These are phyloP conservation scores for Brassica balearica DNA, from an alignment of 441 rosid species.

Conservation along the genomic window DNA sequence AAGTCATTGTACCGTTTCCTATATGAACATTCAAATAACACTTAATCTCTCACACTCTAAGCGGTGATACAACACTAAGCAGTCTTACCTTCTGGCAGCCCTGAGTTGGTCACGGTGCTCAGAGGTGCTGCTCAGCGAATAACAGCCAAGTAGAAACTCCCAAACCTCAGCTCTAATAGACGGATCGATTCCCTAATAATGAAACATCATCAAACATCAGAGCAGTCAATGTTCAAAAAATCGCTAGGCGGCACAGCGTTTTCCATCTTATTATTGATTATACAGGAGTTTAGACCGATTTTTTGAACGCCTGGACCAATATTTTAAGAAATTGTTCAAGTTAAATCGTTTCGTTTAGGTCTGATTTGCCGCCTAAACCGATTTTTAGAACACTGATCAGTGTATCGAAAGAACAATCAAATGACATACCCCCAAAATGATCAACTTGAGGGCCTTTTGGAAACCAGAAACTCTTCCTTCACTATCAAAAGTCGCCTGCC, in stretches of 20 bases:
- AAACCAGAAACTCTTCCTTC: conserved; percentile 87
- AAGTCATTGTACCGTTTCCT: conserved; percentile 80
- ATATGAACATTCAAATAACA: conserved; percentile 40
- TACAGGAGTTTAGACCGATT: too few relatives aligned
- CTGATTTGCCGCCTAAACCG: too few relatives aligned
- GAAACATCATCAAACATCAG: conserved; percentile 20
- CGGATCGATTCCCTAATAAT: conserved; percentile 87
- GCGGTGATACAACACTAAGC: background rate
- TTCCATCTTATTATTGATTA: too few relatives aligned
- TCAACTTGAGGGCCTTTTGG: conserved; percentile 79
- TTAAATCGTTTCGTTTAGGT: too few relatives aligned
- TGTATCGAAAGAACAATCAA: conserved; percentile 12
- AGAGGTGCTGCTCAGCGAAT: conserved; percentile 78
- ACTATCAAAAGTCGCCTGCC: conserved; percentile 76
- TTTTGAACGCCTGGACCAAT: too few relatives aligned
- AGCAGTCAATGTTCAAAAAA: too few relatives aligned
- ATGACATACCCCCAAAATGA: conserved; percentile 81
- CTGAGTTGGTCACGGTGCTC: conserved; percentile 79
- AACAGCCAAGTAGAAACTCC: conserved; percentile 99
- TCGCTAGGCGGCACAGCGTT: too few relatives aligned
- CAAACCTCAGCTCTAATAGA: conserved; percentile 95
- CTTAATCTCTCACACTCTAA: background rate
- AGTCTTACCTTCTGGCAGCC: conserved; percentile 74
- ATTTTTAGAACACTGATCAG: background rate
- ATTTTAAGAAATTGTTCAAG: too few relatives aligned